A percentile compares a stretch with the other conserved stretches of the same genome.
phyloP scores from a whole-genome alignment of 768 basidiomycete genomes.

The Lyophyllum decastes region DNA sequence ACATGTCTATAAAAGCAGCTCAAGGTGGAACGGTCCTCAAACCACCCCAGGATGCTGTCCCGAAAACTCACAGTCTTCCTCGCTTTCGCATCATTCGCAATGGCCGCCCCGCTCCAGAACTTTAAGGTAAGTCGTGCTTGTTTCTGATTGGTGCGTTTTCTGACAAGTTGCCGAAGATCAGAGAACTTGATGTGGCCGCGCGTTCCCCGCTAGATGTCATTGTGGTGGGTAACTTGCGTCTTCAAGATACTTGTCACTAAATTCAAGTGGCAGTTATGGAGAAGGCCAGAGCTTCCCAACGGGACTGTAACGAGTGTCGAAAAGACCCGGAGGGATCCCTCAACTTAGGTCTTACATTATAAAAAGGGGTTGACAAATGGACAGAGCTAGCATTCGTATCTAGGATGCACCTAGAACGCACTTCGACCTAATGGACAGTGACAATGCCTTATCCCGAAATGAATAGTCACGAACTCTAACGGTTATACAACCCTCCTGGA shows the following conservation, averaged over 20 bases:
- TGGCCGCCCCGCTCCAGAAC: neutral
- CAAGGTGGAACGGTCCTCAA: neutral
- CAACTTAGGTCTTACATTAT: no score
- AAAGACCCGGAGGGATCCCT: neutral
- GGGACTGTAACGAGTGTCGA: neutral
- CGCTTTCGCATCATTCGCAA: neutral
- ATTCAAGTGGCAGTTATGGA: neutral
- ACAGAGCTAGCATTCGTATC: neutral
- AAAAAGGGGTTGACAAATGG: neutral
- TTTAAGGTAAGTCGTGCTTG: neutral
- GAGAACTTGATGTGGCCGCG: neutral
- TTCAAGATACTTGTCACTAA: neutral
- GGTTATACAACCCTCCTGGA: no score
- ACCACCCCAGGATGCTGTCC: neutral
- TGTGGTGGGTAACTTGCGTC: neutral
- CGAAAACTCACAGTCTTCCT: neutral
- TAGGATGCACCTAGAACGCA: no score
- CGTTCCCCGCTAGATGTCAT: neutral
- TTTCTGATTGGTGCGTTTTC: neutral
- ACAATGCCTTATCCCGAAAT: no score
- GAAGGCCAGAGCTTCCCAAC: neutral
- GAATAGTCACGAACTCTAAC: no score
- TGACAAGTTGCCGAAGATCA: neutral
- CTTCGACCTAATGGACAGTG: no score
- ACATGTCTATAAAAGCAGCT: neutral